phyloP scores from a whole-genome alignment of 2,329 filamentous ascomycete genomes.

The Ceratocystis cacaofunesta region DNA sequence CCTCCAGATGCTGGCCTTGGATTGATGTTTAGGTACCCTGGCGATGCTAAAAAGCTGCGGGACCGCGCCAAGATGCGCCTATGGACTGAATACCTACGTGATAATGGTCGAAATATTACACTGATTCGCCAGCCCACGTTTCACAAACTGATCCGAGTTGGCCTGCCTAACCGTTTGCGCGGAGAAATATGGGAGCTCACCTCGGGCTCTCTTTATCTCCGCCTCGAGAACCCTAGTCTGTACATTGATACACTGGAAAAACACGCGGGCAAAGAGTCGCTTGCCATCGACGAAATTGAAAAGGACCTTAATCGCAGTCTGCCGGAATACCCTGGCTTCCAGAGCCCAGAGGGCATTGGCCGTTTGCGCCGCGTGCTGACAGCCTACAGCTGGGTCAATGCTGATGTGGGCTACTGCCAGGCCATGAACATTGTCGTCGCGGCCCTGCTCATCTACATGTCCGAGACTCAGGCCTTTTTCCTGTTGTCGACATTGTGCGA shows the following conservation, averaged over 20 bases:
- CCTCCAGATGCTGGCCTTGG: conserved; percentile 83
- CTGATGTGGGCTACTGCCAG: conserved; percentile 94
- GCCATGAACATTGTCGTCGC: conserved; percentile 99
- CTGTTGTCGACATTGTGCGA: conserved; percentile 84
- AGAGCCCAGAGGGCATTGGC: conserved; percentile 88
- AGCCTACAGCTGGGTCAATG: conserved; percentile 93
- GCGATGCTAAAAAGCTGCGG: conserved; percentile 82
- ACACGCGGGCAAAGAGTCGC: conserved; percentile 69
- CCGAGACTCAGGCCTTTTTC: conserved; percentile 89
- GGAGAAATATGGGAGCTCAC: conserved; percentile 95
- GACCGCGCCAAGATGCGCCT: conserved; percentile 94
- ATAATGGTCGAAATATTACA: conserved; percentile 87
- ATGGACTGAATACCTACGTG: conserved; percentile 91
- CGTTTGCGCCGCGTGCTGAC: conserved; percentile 80
- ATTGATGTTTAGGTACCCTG: conserved; percentile 84
- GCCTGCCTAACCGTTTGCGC: conserved; percentile 78
- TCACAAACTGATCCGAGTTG: conserved; percentile 91
- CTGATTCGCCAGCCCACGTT: conserved; percentile 92
- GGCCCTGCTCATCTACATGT: conserved; percentile 97
- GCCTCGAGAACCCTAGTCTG: conserved; percentile 69
- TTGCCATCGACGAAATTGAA: conserved; percentile 97
- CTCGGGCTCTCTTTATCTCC: conserved; percentile 77
- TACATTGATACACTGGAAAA: conserved; percentile 75
- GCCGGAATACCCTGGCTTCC: conserved; percentile 93
- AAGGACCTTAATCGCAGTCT: conserved; percentile 94